Percentiles rank a stretch among this genome's conserved stretches.
phyloP scores from a whole-genome alignment of 352 stramenopile genomes.

The Phytophthora tubulina region DNA sequence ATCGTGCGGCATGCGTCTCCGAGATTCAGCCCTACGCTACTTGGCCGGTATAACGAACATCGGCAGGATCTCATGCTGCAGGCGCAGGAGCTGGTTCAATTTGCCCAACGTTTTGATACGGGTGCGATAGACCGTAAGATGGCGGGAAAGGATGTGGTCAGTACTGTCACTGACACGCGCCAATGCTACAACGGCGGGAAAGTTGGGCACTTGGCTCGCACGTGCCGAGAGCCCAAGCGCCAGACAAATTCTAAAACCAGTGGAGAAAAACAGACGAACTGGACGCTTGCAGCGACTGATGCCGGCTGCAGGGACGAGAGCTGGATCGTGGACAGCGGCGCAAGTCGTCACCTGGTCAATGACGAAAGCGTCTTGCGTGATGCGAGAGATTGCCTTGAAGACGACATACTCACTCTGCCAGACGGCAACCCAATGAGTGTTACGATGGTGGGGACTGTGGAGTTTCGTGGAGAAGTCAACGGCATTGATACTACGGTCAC shows the following conservation, averaged over 20 bases:
- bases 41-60: constrained; percentile 4
- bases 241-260: too few species aligned
- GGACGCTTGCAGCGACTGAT: too few species aligned
- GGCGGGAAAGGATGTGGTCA: constrained; percentile 13
- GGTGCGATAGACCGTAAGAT: not conserved
- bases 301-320: too few species aligned
- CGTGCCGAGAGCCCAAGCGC: not conserved
- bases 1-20: constrained; percentile 4
- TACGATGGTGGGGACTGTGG: not conserved
- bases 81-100: constrained; percentile 1
- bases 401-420: not conserved
- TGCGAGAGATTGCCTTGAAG: not conserved
- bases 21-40: constrained; percentile 7
- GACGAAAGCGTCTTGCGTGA: constrained; percentile 2
- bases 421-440: not conserved
- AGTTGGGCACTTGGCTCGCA: not conserved
- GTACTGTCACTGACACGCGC: not conserved
- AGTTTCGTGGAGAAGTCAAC: constrained; percentile 1
- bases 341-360: constrained; percentile 17
- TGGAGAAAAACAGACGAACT: too few species aligned
- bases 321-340: constrained; percentile 11
- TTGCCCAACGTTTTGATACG: not conserved
- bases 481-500: not conserved
- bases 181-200: constrained; percentile 10
- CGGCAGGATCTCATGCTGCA: constrained; percentile 10